A percentile compares a stretch with the other conserved stretches of the same genome.
Evolutionary conservation across 352 stramenopile species (phyloP).

Genomic region (Phytophthora europaea): DNA sequence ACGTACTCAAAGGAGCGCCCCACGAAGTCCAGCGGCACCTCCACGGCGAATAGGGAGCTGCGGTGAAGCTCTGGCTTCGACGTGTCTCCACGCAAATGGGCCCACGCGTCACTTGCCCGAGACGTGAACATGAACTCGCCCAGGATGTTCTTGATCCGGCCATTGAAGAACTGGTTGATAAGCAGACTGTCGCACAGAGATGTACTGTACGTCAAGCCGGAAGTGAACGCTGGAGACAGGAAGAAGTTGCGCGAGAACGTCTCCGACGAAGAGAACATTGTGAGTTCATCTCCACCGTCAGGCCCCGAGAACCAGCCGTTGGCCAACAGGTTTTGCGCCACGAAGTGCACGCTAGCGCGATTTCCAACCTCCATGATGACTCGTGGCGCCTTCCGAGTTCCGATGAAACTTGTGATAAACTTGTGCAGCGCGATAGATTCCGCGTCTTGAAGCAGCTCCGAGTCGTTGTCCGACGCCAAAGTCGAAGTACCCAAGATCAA

Average conservation of each 20-base stretch:
- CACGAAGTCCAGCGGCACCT: slow-evolving; percentile 87
- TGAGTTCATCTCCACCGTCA: slow-evolving; percentile 40
- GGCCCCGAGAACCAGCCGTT: slow-evolving; percentile 74
- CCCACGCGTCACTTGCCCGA: slow-evolving; percentile 59
- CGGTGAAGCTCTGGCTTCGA: slow-evolving; percentile 55
- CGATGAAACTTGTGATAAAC: slow-evolving; percentile 77
- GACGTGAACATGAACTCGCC: slow-evolving; percentile 89
- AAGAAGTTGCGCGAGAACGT: slow-evolving; percentile 84
- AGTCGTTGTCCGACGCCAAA: slow-evolving; percentile 62
- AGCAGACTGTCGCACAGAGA: slow-evolving; percentile 88
- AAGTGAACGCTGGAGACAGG: slow-evolving; percentile 83
- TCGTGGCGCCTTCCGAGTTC: slow-evolving; percentile 60
- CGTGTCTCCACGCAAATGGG: slow-evolving; percentile 47
- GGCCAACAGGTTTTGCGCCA: slow-evolving; percentile 75
- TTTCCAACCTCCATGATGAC: slow-evolving; percentile 88
- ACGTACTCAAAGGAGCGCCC: slow-evolving; percentile 85
- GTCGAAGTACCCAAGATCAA: slow-evolving; percentile 80
- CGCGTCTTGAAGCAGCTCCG: slow-evolving; percentile 80
- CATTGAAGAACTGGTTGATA: slow-evolving; percentile 92
- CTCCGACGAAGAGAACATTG: slow-evolving; percentile 57
- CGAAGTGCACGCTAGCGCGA: slow-evolving; percentile 85
- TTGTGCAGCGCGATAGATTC: slow-evolving; percentile 87
- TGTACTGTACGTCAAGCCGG: slow-evolving; percentile 86
- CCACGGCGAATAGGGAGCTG: slow-evolving; percentile 83
- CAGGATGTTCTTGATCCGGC: slow-evolving; percentile 89